Evolutionary conservation across 2,329 filamentous ascomycete genomes (phyloP).

Genomic region (Aspergillus sergii): DNA sequence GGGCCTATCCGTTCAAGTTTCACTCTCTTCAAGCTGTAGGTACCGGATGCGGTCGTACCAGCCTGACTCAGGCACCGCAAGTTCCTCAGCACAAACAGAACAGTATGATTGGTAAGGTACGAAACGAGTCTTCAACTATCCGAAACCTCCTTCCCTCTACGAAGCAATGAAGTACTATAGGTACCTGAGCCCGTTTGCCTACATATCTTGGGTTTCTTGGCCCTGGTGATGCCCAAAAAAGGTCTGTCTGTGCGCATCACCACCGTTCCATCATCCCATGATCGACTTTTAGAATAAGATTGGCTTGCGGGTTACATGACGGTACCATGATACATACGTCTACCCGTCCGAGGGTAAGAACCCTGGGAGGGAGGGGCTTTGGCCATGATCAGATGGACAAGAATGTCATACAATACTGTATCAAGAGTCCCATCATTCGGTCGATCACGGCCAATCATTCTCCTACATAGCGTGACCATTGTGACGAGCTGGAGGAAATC

Average conservation of each 20-base stretch:
- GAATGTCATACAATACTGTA: slow-evolving; percentile 21
- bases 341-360: slow-evolving; percentile 3
- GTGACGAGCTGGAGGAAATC: slow-evolving; percentile 5
- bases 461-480: slow-evolving; percentile 17
- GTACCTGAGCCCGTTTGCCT: slow-evolving; percentile 18
- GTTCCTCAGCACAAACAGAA: slow-evolving; percentile 13
- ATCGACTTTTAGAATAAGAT: slow-evolving; percentile 18
- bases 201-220: slow-evolving; percentile 9
- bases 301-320: slow-evolving; percentile 16
- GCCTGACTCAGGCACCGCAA: slow-evolving; percentile 12
- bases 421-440: slow-evolving; percentile 12
- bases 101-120: slow-evolving; percentile 17
- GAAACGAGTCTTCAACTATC: slow-evolving; percentile 5
- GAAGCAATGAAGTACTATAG: slow-evolving; percentile 7
- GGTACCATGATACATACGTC: slow-evolving; percentile 15
- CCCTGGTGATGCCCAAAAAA: slow-evolving; percentile 9
- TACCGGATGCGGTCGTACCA: neutral
- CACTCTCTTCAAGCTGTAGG: neutral
- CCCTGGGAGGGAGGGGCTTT: neutral
- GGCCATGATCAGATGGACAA: slow-evolving; percentile 21
- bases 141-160: neutral
- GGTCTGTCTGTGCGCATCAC: slow-evolving; percentile 20
- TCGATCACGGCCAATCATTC: slow-evolving; percentile 20
- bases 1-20: neutral
- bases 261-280: slow-evolving; percentile 21